phyloP scores from a whole-genome alignment of 2,329 filamentous ascomycete genomes.

The Colletotrichum abscissum region DNA sequence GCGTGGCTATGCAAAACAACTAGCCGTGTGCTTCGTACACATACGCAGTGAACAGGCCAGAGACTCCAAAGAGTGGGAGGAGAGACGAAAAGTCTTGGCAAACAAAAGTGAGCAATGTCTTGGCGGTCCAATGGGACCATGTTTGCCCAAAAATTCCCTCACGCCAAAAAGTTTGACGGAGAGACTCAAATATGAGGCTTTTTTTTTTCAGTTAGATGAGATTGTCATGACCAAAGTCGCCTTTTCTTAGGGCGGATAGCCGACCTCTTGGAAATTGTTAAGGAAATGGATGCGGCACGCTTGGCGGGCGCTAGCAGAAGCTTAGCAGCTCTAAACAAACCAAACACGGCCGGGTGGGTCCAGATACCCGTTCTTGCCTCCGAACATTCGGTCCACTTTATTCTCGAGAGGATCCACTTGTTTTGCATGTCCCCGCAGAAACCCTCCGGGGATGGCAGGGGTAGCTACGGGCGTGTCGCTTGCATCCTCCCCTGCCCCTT shows the following conservation, averaged over 20 bases:
- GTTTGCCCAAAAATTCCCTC: constrained; percentile 22
- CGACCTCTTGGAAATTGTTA: constrained; percentile 13
- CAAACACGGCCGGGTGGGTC: constrained; percentile 14
- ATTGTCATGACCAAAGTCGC: constrained; percentile 19
- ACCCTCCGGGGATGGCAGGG: constrained; percentile 20
- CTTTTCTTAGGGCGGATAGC: constrained; percentile 31
- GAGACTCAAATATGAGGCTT: not conserved
- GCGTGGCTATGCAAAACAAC: constrained; percentile 17
- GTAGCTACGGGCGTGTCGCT: constrained; percentile 1
- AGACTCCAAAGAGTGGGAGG: too few relatives aligned
- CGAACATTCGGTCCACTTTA: not conserved
- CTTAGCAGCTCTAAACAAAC: constrained; percentile 36
- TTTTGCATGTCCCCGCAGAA: not conserved
- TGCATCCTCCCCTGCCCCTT: not conserved
- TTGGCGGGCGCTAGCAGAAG: constrained; percentile 34
- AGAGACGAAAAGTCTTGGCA: constrained; percentile 17
- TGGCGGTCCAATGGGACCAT: constrained; percentile 32
- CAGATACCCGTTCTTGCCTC: not conserved
- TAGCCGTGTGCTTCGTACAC: not conserved
- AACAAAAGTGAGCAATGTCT: constrained; percentile 7
- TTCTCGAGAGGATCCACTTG: not conserved
- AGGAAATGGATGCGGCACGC: constrained; percentile 24
- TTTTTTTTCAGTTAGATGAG: not conserved
- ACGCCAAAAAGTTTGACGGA: not conserved
- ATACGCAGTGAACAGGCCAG: not conserved